Percentiles rank a stretch among this genome's conserved stretches.
These are phyloP conservation scores for Colletotrichum somersetense DNA, from an alignment of 2,329 filamentous ascomycete species.

Conservation along the genomic window DNA sequence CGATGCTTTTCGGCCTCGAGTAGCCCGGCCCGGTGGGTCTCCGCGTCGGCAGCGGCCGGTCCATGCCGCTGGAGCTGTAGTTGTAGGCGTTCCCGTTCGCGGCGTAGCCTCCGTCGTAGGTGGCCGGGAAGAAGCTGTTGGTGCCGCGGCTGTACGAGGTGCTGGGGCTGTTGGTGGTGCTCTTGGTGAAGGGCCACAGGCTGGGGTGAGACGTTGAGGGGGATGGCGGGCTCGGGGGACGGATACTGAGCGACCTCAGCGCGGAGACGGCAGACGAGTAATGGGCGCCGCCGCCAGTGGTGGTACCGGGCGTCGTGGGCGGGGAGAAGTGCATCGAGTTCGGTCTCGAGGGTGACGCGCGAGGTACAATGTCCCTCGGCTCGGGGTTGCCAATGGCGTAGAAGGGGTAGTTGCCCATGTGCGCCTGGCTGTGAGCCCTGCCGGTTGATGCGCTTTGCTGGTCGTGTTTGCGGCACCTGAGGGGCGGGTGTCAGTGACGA, in stretches of 20 bases:
- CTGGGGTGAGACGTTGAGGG: conserved; percentile 59
- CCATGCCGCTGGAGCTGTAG: conserved; percentile 55
- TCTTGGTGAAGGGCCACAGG: conserved; percentile 68
- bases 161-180: conserved; percentile 64
- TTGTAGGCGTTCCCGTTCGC: conserved; percentile 55
- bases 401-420: conserved; percentile 55
- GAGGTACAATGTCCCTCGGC: conserved; percentile 72
- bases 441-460: conserved; percentile 41
- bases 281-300: conserved; percentile 47
- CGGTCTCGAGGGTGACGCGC: conserved; percentile 72
- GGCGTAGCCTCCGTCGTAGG: conserved; percentile 62
- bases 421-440: conserved; percentile 31
- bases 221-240: conserved; percentile 68
- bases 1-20: conserved; percentile 72
- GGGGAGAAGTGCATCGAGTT: conserved; percentile 68
- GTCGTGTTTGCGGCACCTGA: conserved; percentile 68
- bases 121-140: conserved; percentile 62
- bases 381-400: conserved; percentile 63
- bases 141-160: conserved; percentile 63
- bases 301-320: conserved; percentile 58
- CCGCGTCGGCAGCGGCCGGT: conserved; percentile 69
- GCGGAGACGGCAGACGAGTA: conserved; percentile 67
- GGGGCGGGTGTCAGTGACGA: conserved; percentile 17
- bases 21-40: conserved; percentile 61
- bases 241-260: conserved; percentile 66